Conservation (phyloP, 139 green algal species). For the Microglena sp. region DNA sequence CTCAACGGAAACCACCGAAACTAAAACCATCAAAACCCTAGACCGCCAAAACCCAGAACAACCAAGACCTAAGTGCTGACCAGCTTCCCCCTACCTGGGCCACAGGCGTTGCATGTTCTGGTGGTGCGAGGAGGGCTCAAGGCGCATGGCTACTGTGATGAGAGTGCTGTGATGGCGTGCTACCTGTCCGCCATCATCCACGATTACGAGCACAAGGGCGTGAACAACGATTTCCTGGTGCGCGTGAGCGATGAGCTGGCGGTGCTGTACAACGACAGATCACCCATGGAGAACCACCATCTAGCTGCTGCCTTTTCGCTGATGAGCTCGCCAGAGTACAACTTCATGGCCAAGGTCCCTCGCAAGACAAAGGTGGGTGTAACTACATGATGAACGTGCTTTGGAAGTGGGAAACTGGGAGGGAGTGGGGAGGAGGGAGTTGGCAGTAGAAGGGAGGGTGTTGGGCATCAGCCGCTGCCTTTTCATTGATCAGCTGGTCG, state of each 20-base stretch:
- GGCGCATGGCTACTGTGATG: constrained; percentile 26
- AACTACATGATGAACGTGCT: too few species aligned
- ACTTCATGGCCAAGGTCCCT: constrained; percentile 38
- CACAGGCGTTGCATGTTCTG: too few species aligned
- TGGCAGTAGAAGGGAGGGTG: too few species aligned
- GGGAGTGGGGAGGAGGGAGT: too few species aligned
- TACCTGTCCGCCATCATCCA: constrained; percentile 47
- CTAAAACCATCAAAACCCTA: too few species aligned
- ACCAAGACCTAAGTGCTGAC: too few species aligned
- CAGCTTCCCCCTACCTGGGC: too few species aligned
- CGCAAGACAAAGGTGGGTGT: background rate
- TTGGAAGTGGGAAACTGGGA: too few species aligned
- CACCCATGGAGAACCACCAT: constrained; percentile 41
- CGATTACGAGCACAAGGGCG: constrained; percentile 35
- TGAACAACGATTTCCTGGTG: constrained; percentile 43
- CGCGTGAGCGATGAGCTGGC: constrained; percentile 21
- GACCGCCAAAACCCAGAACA: too few species aligned
- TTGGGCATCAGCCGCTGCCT: too few species aligned
- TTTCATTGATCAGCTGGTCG: too few species aligned
- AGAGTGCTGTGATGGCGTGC: constrained; percentile 23
- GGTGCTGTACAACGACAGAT: constrained; percentile 43
- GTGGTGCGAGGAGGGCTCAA: constrained; percentile 38
- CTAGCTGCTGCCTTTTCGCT: constrained; percentile 31
- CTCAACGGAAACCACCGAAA: too few species aligned
- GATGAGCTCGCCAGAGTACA: constrained; percentile 32